Evolutionary conservation across 169 alveolate species (phyloP).

Genomic region (Plasmodium ovale): DNA sequence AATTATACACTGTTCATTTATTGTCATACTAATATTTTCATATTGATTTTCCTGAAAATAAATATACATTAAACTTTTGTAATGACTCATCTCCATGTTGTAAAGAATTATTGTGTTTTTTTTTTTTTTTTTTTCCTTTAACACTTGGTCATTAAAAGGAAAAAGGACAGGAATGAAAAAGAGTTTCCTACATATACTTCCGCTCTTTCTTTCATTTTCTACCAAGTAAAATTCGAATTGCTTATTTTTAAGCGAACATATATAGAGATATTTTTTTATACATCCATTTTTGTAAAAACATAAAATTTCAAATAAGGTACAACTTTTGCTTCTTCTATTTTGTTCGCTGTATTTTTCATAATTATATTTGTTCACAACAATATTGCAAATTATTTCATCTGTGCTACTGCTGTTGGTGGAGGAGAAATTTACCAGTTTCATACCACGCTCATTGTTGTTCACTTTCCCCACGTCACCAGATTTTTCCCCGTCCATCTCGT

Average conservation of each 20-base stretch:
- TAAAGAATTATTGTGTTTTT: slow-evolving; percentile 12
- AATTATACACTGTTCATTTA: slow-evolving; percentile 37
- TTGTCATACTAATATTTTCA: slow-evolving; percentile 33
- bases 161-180: slow-evolving; percentile 49
- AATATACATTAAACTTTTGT: slow-evolving; percentile 35
- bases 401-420: slow-evolving; percentile 19
- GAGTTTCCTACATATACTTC: slow-evolving; percentile 11
- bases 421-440: slow-evolving; percentile 27
- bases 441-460: not conserved
- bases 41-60: slow-evolving; percentile 53
- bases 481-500: too few relatives aligned
- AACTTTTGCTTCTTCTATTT: slow-evolving; percentile 20
- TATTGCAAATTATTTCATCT: slow-evolving; percentile 1
- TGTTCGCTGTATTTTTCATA: slow-evolving; percentile 27
- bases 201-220: slow-evolving; percentile 35
- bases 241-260: slow-evolving; percentile 31
- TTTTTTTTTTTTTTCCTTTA: slow-evolving; percentile 20
- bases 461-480: too few relatives aligned
- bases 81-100: slow-evolving; percentile 17
- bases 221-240: slow-evolving; percentile 37
- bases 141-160: slow-evolving; percentile 71
- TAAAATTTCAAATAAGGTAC: slow-evolving; percentile 24
- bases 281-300: slow-evolving; percentile 43
- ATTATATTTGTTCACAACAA: slow-evolving; percentile 37
- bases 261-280: slow-evolving; percentile 34